Percentiles rank a stretch among this genome's conserved stretches.
phyloP scores from a whole-genome alignment of 2,329 filamentous ascomycete genomes.

The Exophiala viscosa region DNA sequence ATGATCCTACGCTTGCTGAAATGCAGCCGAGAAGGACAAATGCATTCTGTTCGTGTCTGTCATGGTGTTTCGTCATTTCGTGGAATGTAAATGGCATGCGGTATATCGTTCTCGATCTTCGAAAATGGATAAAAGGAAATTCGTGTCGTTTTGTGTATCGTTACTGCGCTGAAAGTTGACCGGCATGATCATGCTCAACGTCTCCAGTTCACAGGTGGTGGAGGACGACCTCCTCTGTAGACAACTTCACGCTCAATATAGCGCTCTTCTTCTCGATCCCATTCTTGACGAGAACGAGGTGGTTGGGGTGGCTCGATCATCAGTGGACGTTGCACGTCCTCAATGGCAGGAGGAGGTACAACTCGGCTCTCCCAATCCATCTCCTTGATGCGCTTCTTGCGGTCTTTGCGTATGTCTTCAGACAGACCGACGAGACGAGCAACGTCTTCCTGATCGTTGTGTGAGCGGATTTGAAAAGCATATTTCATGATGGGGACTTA shows the following conservation, averaged over 20 bases:
- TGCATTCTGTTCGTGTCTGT: background rate
- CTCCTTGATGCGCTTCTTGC: conserved; percentile 56
- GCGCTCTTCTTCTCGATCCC: conserved; percentile 29
- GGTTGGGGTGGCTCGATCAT: conserved; percentile 25
- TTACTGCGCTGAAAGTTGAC: too few relatives aligned
- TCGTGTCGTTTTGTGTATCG: background rate
- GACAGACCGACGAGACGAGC: conserved; percentile 77
- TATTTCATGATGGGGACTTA: conserved; percentile 47
- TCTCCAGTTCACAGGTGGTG: conserved; percentile 25
- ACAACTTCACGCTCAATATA: conserved; percentile 29
- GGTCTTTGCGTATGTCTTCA: conserved; percentile 71
- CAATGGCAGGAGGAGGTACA: conserved; percentile 23
- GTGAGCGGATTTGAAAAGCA: conserved; percentile 33
- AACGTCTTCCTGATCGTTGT: conserved; percentile 69
- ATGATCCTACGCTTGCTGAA: background rate
- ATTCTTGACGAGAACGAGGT: conserved; percentile 20
- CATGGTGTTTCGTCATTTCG: background rate
- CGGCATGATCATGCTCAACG: conserved; percentile 8
- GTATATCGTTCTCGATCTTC: too few relatives aligned
- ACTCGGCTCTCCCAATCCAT: conserved; percentile 49
- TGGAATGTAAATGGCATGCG: background rate
- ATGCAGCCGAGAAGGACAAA: background rate
- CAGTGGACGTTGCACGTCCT: conserved; percentile 17
- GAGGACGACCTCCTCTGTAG: conserved; percentile 27
- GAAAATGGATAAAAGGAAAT: background rate